phyloP scores from a whole-genome alignment of 2,329 filamentous ascomycete species.

The Colletotrichum noveboracense region DNA sequence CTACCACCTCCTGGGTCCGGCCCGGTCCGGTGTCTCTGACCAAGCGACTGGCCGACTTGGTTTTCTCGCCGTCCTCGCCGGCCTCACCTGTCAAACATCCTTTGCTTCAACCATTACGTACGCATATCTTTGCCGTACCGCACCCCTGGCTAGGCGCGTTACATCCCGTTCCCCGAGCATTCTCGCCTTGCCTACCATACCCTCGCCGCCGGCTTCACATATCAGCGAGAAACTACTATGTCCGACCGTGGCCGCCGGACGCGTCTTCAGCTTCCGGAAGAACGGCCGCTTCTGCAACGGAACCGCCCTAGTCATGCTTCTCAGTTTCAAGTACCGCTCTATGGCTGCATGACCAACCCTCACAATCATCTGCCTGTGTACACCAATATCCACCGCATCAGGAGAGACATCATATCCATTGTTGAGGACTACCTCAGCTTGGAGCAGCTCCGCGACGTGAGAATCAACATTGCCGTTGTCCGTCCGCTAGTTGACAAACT shows the following conservation, averaged over 20 bases:
- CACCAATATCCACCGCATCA: constrained; percentile 76
- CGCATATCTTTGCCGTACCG: not conserved
- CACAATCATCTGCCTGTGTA: constrained; percentile 74
- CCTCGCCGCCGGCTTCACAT: not conserved
- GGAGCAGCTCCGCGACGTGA: constrained; percentile 79
- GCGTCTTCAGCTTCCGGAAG: constrained; percentile 21
- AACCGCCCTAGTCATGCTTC: constrained; percentile 38
- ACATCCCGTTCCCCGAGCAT: not conserved
- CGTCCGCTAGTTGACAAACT: constrained; percentile 84
- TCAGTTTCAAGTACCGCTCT: constrained; percentile 46
- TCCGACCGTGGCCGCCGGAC: constrained; percentile 18
- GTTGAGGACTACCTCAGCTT: constrained; percentile 70
- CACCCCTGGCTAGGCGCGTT: not conserved
- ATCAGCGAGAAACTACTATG: constrained; percentile 20
- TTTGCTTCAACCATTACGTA: not conserved
- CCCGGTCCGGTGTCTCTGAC: not conserved
- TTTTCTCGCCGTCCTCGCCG: not conserved
- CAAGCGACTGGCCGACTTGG: not conserved
- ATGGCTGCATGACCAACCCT: constrained; percentile 60
- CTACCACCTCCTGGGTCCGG: not conserved
- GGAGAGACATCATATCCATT: constrained; percentile 66
- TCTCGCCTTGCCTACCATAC: not conserved
- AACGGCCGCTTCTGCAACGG: constrained; percentile 41
- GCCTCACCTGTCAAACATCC: not conserved
- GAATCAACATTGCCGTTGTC: constrained; percentile 82